phyloP scores from a whole-genome alignment of 805 yeast species.

The Komagataella pseudopastoris region DNA sequence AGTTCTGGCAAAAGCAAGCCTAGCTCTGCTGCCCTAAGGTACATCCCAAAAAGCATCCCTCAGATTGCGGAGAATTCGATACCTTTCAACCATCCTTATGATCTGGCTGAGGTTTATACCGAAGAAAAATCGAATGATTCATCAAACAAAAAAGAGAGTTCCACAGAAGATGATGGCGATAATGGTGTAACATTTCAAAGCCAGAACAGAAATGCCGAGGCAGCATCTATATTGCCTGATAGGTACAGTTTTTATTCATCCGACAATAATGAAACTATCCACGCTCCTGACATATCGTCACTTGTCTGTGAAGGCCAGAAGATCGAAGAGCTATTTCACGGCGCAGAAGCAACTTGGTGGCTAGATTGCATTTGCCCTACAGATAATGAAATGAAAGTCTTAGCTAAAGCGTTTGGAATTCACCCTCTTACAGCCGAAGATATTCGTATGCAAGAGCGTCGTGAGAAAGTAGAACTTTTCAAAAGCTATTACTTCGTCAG shows the following conservation, averaged over 20 bases:
- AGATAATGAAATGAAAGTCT: constrained; percentile 83
- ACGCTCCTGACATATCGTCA: constrained; percentile 78
- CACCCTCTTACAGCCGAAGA: constrained; percentile 98
- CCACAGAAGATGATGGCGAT: constrained; percentile 7
- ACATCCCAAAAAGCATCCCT: constrained; percentile 63
- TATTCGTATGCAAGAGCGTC: constrained; percentile 89
- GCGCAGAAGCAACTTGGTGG: constrained; percentile 87
- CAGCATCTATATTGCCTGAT: constrained; percentile 36
- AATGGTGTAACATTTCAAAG: constrained; percentile 24
- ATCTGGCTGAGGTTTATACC: neutral
- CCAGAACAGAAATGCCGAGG: constrained; percentile 2
- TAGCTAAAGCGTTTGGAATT: constrained; percentile 89
- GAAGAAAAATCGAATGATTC: constrained; percentile 4
- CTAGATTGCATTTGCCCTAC: constrained; percentile 89
- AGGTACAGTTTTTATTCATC: constrained; percentile 77
- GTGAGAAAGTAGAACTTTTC: constrained; percentile 94
- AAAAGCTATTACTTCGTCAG: constrained; percentile 85
- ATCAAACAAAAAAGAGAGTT: constrained; percentile 2
- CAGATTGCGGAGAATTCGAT: constrained; percentile 26
- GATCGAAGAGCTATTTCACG: constrained; percentile 55
- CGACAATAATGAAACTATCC: constrained; percentile 75
- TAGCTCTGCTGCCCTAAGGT: constrained; percentile 43
- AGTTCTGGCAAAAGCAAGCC: constrained; percentile 23
- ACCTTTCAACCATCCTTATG: constrained; percentile 2
- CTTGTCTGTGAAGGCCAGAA: constrained; percentile 52